phyloP scores from a whole-genome alignment of 305 asterid species.

The Fraxinus albicans region DNA sequence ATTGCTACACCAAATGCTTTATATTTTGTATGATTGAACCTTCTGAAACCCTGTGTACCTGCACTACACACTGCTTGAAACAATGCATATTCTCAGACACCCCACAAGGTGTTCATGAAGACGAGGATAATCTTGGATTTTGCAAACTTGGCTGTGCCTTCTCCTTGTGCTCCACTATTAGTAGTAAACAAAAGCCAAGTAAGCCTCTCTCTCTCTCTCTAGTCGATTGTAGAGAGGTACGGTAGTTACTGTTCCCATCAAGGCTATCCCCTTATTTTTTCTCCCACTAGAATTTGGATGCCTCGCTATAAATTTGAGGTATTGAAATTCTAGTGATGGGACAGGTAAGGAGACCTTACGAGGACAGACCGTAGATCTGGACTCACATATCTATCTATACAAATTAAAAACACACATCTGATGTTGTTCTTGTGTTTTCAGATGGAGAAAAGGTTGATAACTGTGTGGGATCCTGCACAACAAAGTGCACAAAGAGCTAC shows the following conservation, averaged over 20 bases:
- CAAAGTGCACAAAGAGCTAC: constrained; percentile 62
- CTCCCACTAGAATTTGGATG: background rate
- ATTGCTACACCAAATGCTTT: constrained; percentile 87
- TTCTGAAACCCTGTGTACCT: constrained; percentile 68
- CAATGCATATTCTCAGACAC: constrained; percentile 67
- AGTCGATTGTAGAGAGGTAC: background rate
- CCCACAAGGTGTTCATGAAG: constrained; percentile 23
- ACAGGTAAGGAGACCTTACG: background rate
- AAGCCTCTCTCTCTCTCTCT: constrained; percentile 10
- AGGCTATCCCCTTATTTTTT: background rate
- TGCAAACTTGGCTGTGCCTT: constrained; percentile 93
- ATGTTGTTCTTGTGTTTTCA: constrained; percentile 18
- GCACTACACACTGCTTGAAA: constrained; percentile 84
- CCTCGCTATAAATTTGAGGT: background rate
- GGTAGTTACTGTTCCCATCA: background rate
- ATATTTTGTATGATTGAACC: constrained; percentile 86
- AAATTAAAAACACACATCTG: background rate
- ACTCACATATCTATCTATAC: background rate
- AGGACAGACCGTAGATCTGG: background rate
- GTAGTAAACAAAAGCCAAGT: constrained; percentile 68
- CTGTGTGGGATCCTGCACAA: constrained; percentile 89
- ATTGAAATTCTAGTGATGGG: background rate
- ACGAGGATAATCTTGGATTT: constrained; percentile 46
- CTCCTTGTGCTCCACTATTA: constrained; percentile 65
- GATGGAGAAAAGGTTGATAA: constrained; percentile 72